Evolutionary conservation across 352 stramenopile genomes (phyloP), one percentile per base, ranked within the genome.

Genomic region (Pythium rishiriense): DNA sequence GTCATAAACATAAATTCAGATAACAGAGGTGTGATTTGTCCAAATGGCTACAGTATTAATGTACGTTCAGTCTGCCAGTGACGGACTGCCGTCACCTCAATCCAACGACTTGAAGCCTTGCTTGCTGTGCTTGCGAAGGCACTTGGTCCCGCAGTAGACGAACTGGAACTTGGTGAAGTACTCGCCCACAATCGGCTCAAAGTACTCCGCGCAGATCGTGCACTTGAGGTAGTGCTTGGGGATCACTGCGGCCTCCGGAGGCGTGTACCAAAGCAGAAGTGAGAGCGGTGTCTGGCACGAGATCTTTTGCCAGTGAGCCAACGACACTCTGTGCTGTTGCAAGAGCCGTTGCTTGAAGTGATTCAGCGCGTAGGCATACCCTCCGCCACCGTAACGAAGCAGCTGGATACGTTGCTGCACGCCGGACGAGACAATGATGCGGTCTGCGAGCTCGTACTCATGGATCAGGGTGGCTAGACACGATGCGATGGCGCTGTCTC

Each of bases 161-260:
- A 91, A 95, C 54, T 74, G 65, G 52, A 93, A 93, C 71, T 95
- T 95, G 49, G 86, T 88, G 41, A 92, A 95, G 68, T 93, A 95
- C 65, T 95, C 84, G 26, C 86, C 86, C 19, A 89, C 84, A 58
- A 95, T 85, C 10, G 86, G 86, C 69, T 95, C 86, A 60, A 95
- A 95, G 55, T 67, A 73, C 26, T 80, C 74, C 8, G 51, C 35
- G 67, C 86, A 95, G 59, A 95, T 88, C 25, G 74, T 91, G 69
- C 86, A 95, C 43, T 76, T 69, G 35, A 93, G 58, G 41, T 82
- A 93, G 56, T 90, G 73, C 57, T 93, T 93, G 26, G 84, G 84
- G 55, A 87, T 75, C 19, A 68, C 72, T 0, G 81, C 73, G n/a
- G 69, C 64, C 22, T 71, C 71, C 25, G 83, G 86, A 33, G 84